Percentiles rank a stretch among this genome's conserved stretches.
These are phyloP conservation scores for Blakeslea trispora DNA, from an alignment of 371 early-diverging fungal genomes.

Conservation along the genomic window DNA sequence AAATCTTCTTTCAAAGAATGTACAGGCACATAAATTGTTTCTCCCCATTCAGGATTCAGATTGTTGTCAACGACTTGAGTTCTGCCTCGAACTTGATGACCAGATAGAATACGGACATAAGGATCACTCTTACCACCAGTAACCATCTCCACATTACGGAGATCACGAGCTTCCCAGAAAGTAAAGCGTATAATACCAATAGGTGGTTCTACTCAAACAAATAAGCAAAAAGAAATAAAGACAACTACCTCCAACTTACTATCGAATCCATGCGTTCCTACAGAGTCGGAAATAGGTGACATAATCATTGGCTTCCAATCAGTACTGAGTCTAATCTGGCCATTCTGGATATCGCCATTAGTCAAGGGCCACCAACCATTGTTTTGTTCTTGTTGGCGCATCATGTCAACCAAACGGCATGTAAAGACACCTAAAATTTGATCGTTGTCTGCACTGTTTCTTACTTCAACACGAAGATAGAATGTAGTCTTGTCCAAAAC, in stretches of 20 bases:
- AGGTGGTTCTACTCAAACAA: conserved; percentile 54
- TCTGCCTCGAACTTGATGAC: conserved; percentile 59
- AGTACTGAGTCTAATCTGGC: conserved; percentile 49
- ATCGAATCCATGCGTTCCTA: conserved; percentile 44
- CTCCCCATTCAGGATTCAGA: conserved; percentile 89
- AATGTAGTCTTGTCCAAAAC: conserved; percentile 49
- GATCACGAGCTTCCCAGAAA: conserved; percentile 70
- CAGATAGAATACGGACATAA: conserved; percentile 70
- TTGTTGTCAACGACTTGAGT: conserved; percentile 76
- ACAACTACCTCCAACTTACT: conserved; percentile 20
- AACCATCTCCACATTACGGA: conserved; percentile 72
- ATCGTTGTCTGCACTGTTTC: conserved; percentile 44
- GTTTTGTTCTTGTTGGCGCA: conserved; percentile 29
- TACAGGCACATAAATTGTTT: conserved; percentile 70
- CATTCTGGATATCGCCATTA: conserved; percentile 29
- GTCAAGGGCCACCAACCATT: conserved; percentile 52
- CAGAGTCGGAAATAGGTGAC: conserved; percentile 42
- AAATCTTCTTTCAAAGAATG: conserved; percentile 70
- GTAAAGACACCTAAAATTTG: conserved; percentile 37
- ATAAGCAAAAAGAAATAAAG: too few relatives aligned
- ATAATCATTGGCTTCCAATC: conserved; percentile 63
- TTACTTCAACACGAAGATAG: conserved; percentile 39
- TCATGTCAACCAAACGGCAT: conserved; percentile 35
- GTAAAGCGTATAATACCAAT: conserved; percentile 84
- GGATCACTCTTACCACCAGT: conserved; percentile 83